Percentiles rank a stretch among this genome's conserved stretches.
phyloP scores from a whole-genome alignment of 2,329 filamentous ascomycete species.

The Fusarium nanum region DNA sequence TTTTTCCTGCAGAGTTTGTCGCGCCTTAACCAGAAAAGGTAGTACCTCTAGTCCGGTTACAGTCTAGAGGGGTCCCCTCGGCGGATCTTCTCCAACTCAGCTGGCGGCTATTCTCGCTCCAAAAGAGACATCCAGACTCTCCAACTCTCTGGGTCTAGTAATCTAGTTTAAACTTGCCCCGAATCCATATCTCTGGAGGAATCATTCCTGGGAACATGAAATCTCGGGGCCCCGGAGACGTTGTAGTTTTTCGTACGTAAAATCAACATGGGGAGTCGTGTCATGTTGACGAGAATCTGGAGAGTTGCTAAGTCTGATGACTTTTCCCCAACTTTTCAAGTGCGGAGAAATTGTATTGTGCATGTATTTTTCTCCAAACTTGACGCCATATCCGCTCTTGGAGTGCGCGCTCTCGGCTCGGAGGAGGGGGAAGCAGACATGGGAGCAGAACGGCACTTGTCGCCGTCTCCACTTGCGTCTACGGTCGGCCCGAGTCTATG shows the following conservation, averaged over 20 bases:
- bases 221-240: conserved; percentile 34
- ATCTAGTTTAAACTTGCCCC: conserved; percentile 6
- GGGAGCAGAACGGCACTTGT: conserved; percentile 24
- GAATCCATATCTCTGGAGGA: background rate
- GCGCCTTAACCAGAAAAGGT: conserved; percentile 5
- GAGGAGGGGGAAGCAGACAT: background rate
- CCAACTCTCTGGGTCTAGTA: conserved; percentile 9
- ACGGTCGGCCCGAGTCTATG: conserved; percentile 25
- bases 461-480: conserved; percentile 17
- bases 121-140: background rate
- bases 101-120: conserved; percentile 30
- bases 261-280: background rate
- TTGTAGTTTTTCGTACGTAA: conserved; percentile 22
- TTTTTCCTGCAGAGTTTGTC: conserved; percentile 30
- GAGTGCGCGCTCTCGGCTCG: conserved; percentile 11
- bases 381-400: conserved; percentile 28
- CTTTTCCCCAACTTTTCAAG: conserved; percentile 16
- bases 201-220: background rate
- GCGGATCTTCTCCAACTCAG: conserved; percentile 29
- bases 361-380: conserved; percentile 21
- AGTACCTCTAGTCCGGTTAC: fast-evolving
- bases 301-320: conserved; percentile 7
- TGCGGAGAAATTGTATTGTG: conserved; percentile 20
- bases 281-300: conserved; percentile 8
- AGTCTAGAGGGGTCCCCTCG: conserved; percentile 1